Conservation (phyloP, 805 yeast genomes). For the Vanderwaltozyma polyspora region DNA sequence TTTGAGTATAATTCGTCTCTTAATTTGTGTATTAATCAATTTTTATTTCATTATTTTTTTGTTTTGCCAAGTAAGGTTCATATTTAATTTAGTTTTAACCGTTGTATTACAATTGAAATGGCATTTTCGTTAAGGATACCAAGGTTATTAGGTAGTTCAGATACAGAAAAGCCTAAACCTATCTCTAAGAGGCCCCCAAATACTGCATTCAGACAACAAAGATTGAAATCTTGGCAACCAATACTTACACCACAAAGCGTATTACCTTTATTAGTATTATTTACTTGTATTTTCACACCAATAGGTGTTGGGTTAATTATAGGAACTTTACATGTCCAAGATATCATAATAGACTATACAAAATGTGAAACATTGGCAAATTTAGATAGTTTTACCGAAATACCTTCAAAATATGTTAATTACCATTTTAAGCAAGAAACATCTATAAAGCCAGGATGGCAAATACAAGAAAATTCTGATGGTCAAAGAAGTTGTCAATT, state of each 20-base stretch:
- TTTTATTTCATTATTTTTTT: too few species aligned
- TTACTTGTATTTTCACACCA: slow-evolving; percentile 78
- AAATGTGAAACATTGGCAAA: slow-evolving; percentile 49
- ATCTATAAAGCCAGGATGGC: slow-evolving; percentile 50
- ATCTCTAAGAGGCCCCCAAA: slow-evolving; percentile 46
- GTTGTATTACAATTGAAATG: too few species aligned
- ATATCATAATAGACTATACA: slow-evolving; percentile 63
- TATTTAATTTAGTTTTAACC: too few species aligned
- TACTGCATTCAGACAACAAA: slow-evolving; percentile 70
- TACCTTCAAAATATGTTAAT: slow-evolving; percentile 49
- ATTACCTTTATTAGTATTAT: slow-evolving; percentile 63
- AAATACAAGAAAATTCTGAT: slow-evolving; percentile 32
- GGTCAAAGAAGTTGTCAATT: slow-evolving; percentile 44
- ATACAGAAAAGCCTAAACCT: neutral
- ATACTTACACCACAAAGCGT: slow-evolving; percentile 87
- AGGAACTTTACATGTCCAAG: slow-evolving; percentile 72
- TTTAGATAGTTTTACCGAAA: slow-evolving; percentile 30
- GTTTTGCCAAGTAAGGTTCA: too few species aligned
- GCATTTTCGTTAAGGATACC: neutral
- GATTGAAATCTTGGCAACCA: slow-evolving; percentile 63
- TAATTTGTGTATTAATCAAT: too few species aligned
- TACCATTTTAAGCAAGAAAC: slow-evolving; percentile 47
- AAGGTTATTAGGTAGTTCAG: neutral
- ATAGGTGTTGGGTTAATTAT: slow-evolving; percentile 76
- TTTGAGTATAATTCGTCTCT: too few species aligned